These are phyloP conservation scores for Xylaria bambusicola DNA, from an alignment of 495 filamentous ascomycete species.

Conservation along the genomic window DNA sequence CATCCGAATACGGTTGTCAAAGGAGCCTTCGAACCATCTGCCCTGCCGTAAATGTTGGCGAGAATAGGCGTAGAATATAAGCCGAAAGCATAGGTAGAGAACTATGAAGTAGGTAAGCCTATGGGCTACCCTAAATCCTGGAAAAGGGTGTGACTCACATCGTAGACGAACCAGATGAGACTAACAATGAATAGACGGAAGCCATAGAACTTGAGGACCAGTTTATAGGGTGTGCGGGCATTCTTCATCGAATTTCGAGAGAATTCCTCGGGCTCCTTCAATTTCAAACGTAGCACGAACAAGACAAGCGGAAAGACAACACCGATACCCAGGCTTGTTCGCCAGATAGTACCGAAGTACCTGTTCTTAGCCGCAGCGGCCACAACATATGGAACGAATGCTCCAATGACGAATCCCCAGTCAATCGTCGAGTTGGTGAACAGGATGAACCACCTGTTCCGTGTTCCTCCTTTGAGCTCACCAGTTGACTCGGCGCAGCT, in stretches of 20 bases:
- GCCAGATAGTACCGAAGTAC: constrained; percentile 75
- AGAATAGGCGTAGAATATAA: constrained; percentile 77
- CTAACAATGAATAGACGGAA: constrained; percentile 66
- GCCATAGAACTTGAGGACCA: constrained; percentile 61
- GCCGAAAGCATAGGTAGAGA: constrained; percentile 75
- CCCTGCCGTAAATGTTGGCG: constrained; percentile 58
- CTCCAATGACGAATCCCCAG: constrained; percentile 72
- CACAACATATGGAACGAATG: constrained; percentile 71
- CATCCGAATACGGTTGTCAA: constrained; percentile 80
- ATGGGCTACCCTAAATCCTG: neutral
- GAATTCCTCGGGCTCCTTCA: constrained; percentile 84
- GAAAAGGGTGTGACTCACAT: constrained; percentile 44
- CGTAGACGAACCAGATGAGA: constrained; percentile 91
- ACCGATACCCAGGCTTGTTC: constrained; percentile 74
- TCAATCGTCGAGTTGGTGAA: constrained; percentile 93
- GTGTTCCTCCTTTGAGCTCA: constrained; percentile 74
- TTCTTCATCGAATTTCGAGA: constrained; percentile 54
- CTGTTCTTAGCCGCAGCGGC: constrained; percentile 67
- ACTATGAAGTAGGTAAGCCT: constrained; percentile 39
- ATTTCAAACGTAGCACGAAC: constrained; percentile 70
- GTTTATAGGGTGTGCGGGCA: constrained; percentile 57
- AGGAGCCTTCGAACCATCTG: constrained; percentile 38
- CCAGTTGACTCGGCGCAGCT: constrained; percentile 81
- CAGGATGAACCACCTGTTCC: constrained; percentile 89
- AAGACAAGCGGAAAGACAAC: constrained; percentile 76